phyloP scores from a whole-genome alignment of 345 rosid genomes.

The Adansonia digitata region DNA sequence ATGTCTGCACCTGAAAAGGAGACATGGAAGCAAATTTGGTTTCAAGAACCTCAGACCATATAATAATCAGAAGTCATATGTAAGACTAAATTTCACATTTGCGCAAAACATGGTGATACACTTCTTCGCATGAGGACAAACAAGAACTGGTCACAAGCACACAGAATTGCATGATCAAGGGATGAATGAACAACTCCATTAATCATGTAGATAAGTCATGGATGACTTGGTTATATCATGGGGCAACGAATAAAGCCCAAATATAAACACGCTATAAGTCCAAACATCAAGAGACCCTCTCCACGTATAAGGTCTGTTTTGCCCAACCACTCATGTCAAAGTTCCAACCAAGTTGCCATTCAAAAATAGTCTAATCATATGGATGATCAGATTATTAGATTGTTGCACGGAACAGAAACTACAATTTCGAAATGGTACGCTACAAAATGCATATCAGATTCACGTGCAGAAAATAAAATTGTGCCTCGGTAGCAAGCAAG shows the following conservation, averaged over 20 bases:
- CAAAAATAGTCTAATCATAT: not conserved
- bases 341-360: not conserved
- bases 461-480: not conserved
- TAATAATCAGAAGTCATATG: not conserved
- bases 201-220: not conserved
- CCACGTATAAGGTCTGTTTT: not conserved
- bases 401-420: not conserved
- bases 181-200: not conserved
- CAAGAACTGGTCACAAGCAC: not conserved
- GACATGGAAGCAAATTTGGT: constrained; percentile 11
- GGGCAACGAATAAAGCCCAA: not conserved
- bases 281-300: not conserved
- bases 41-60: not conserved
- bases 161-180: not conserved
- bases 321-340: not conserved
- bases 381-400: not conserved
- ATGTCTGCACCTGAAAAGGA: constrained; percentile 71
- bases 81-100: not conserved
- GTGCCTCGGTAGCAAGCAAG: not conserved
- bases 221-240: not conserved
- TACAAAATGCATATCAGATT: not conserved
- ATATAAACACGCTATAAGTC: not conserved
- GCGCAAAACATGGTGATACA: not conserved
- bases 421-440: not conserved
- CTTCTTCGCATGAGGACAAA: not conserved